phyloP scores from a whole-genome alignment of 2,329 filamentous ascomycete genomes.

The Neurospora sp. region DNA sequence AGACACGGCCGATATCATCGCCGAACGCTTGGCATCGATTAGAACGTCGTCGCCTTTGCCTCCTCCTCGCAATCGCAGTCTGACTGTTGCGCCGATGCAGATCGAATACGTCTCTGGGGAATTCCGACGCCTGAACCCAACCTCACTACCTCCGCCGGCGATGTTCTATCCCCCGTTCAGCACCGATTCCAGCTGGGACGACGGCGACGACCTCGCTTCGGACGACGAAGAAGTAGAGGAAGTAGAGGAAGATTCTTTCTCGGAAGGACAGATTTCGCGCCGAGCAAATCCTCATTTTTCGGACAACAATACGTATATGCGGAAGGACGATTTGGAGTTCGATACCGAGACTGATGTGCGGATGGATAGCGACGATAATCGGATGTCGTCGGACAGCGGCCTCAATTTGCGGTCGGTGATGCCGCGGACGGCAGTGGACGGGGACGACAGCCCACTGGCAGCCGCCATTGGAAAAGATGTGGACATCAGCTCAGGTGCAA shows the following conservation, averaged over 20 bases:
- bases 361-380: not conserved
- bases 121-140: slow-evolving; percentile 35
- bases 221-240: slow-evolving; percentile 26
- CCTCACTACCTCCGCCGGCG: slow-evolving; percentile 41
- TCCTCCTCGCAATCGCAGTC: not conserved
- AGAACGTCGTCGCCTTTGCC: slow-evolving; percentile 28
- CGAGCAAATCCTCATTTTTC: slow-evolving; percentile 29
- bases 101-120: slow-evolving; percentile 37
- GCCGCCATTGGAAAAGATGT: slow-evolving; percentile 23
- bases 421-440: not conserved
- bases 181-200: slow-evolving; percentile 24
- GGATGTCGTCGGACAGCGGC: not conserved
- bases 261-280: slow-evolving; percentile 23
- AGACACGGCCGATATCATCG: slow-evolving; percentile 28
- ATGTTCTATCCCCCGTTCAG: slow-evolving; percentile 42
- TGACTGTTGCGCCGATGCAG: slow-evolving; percentile 19
- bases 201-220: slow-evolving; percentile 20
- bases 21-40: slow-evolving; percentile 31
- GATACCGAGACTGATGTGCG: slow-evolving; percentile 27
- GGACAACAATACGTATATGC: slow-evolving; percentile 27
- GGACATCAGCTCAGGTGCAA: slow-evolving; percentile 30
- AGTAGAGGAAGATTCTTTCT: slow-evolving; percentile 23
- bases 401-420: not conserved
- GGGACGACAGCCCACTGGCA: not conserved
- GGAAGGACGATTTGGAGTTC: slow-evolving; percentile 30